phyloP scores from a whole-genome alignment of 495 filamentous ascomycete genomes.

The Talaromyces ruber region DNA sequence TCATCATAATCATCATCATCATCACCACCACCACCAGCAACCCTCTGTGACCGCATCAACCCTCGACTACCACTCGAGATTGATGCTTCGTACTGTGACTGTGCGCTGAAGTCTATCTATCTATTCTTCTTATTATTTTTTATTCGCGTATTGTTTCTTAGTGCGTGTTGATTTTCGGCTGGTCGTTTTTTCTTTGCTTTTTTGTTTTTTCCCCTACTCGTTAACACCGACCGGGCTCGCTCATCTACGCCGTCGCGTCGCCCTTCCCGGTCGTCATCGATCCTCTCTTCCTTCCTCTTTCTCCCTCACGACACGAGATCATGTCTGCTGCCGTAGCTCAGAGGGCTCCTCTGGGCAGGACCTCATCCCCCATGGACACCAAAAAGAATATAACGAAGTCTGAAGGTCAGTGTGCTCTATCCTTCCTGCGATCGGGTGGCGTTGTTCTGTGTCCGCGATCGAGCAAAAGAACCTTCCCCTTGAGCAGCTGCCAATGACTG shows the following conservation, averaged over 20 bases:
- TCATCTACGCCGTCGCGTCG: neutral
- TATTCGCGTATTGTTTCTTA: neutral
- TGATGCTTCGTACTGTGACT: neutral
- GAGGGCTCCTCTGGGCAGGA: constrained; percentile 25
- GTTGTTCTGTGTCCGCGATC: neutral
- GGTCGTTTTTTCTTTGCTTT: constrained; percentile 8
- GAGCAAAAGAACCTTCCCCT: constrained; percentile 5
- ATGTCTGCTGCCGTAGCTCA: constrained; percentile 44
- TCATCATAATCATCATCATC: constrained; percentile 3
- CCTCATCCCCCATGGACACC: constrained; percentile 40
- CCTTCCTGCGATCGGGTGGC: neutral
- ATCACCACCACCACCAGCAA: neutral
- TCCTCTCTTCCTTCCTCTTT: constrained; percentile 20
- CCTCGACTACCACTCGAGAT: neutral
- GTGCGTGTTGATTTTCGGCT: constrained; percentile 5
- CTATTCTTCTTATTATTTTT: neutral
- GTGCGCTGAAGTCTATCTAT: neutral
- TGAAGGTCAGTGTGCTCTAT: constrained; percentile 29
- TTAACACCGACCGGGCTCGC: neutral
- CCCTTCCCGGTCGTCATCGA: constrained; percentile 4
- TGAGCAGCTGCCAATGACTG: constrained; percentile 24
- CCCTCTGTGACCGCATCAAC: neutral
- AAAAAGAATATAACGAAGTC: constrained; percentile 37
- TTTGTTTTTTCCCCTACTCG: neutral
- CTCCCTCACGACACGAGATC: constrained; percentile 11